Conservation (phyloP, 2,329 filamentous ascomycete species). For the Cladosporium phlei region DNA sequence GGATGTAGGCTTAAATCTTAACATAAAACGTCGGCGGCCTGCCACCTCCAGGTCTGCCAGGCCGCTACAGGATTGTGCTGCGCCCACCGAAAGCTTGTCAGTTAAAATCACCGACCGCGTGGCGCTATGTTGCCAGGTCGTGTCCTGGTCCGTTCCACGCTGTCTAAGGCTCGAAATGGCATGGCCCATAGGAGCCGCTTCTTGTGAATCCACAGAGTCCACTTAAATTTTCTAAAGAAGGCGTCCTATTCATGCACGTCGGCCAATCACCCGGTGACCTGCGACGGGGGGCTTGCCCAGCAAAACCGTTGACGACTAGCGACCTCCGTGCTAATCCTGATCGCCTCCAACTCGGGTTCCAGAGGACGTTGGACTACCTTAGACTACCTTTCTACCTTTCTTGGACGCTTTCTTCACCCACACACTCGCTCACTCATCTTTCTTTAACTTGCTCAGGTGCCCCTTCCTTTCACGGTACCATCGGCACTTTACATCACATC, state of each 20-base stretch:
- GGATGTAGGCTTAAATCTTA: not conserved
- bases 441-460: conserved; percentile 10
- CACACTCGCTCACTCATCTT: not conserved
- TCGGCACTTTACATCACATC: not conserved
- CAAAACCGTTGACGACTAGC: conserved; percentile 1
- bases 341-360: conserved; percentile 3
- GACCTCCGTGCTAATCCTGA: not conserved
- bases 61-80: conserved; percentile 5
- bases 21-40: not conserved
- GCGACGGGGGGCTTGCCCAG: conserved; percentile 6
- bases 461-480: conserved; percentile 3
- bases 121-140: conserved; percentile 1
- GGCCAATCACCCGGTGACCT: conserved; percentile 8
- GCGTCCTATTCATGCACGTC: not conserved
- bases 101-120: conserved; percentile 10
- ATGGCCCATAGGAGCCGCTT: not conserved
- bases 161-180: not conserved
- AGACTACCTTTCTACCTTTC: too few species aligned
- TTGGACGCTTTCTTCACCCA: conserved; percentile 2
- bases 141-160: not conserved
- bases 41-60: conserved; percentile 2
- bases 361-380: conserved; percentile 8
- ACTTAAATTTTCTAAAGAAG: conserved; percentile 12
- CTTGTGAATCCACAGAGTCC: conserved; percentile 6
- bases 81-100: conserved; percentile 12